Evolutionary conservation across 495 filamentous ascomycete species (phyloP).

Genomic region (Neurospora africana): DNA sequence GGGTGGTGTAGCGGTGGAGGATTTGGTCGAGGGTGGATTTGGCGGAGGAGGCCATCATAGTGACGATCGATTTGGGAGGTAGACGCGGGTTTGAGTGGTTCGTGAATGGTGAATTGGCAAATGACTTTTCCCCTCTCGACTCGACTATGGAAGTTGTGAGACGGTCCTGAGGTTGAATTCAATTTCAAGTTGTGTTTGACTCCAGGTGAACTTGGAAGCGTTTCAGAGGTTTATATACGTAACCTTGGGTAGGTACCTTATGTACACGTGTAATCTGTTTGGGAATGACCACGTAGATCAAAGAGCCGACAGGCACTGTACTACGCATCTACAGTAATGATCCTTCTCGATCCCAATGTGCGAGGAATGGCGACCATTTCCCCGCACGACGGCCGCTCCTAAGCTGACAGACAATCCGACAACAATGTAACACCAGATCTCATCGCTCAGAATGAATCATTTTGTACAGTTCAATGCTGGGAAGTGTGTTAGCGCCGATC

Average conservation of each 20-base stretch:
- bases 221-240: neutral
- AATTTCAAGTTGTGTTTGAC: neutral
- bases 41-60: neutral
- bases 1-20: slow-evolving; percentile 11
- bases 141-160: neutral
- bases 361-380: neutral
- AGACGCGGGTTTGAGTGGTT: neutral
- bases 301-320: neutral
- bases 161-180: neutral
- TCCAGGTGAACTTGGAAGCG: neutral
- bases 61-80: neutral
- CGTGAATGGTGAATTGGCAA: neutral
- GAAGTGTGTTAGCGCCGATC: too few species aligned
- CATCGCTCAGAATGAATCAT: neutral
- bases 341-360: neutral
- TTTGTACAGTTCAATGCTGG: neutral
- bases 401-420: neutral
- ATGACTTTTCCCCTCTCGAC: neutral
- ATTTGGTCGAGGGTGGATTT: slow-evolving; percentile 17
- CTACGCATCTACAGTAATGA: neutral
- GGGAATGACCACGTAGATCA: neutral
- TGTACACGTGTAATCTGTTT: neutral
- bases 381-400: neutral
- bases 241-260: neutral
- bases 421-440: neutral